Evolutionary conservation across 2,329 filamentous ascomycete genomes (phyloP).

Genomic region (Pestalotiopsis sp.): DNA sequence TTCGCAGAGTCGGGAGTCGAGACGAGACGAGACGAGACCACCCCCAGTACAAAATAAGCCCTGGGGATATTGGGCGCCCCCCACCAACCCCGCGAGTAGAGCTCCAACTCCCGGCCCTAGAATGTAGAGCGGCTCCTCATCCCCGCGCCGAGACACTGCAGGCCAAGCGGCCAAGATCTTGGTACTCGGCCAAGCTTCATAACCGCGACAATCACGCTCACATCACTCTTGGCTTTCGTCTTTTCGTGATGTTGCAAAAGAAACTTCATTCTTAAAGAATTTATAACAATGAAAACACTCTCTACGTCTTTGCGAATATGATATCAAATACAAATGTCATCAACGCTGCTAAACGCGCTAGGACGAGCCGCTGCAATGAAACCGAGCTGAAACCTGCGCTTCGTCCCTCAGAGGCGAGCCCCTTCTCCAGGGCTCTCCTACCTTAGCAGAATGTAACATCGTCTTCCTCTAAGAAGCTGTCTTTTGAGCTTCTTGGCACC

Average conservation of each 20-base stretch:
- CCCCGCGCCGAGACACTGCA: not conserved
- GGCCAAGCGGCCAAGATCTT: not conserved
- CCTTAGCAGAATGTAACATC: not conserved
- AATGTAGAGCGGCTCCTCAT: not conserved
- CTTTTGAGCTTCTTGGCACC: not conserved
- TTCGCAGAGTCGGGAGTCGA: no score
- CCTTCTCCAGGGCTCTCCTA: not conserved
- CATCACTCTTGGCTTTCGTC: not conserved
- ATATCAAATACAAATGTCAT: not conserved
- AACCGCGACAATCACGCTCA: not conserved
- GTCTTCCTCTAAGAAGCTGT: not conserved
- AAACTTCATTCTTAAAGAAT: not conserved
- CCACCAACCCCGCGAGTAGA: not conserved
- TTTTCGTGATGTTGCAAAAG: not conserved
- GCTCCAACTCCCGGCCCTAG: no score
- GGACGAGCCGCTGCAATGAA: not conserved
- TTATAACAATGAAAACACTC: not conserved
- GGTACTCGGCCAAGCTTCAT: not conserved
- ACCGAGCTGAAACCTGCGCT: constrained; percentile 9
- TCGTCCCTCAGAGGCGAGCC: not conserved
- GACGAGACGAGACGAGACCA: no score
- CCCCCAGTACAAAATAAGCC: no score
- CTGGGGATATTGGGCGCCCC: not conserved
- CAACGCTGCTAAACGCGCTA: not conserved
- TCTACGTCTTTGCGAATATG: not conserved